Evolutionary conservation across 75 land plant genomes (phyloP).

Genomic region (Picea glauca): DNA sequence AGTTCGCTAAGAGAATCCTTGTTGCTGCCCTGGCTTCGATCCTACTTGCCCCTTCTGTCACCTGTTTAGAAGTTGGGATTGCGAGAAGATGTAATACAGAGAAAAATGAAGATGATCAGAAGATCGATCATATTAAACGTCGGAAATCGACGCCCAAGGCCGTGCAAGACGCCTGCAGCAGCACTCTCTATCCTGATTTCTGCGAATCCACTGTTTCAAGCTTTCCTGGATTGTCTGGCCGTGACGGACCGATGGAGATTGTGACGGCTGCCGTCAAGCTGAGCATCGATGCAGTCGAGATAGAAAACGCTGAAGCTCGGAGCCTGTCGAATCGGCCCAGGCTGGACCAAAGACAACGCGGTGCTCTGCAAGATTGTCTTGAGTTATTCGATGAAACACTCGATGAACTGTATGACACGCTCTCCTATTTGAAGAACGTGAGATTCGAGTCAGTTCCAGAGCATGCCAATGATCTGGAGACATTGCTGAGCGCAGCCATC

Average conservation of each 20-base stretch:
- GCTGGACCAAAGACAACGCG: slow-evolving; percentile 7
- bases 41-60: not conserved
- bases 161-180: slow-evolving; percentile 2
- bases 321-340: not conserved
- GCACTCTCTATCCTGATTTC: slow-evolving; percentile 1
- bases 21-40: not conserved
- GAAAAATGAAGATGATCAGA: no score
- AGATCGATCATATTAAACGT: no score
- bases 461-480: not conserved
- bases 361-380: slow-evolving; percentile 52
- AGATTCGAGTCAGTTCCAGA: not conserved
- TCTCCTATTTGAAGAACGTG: slow-evolving; percentile 17
- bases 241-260: slow-evolving; percentile 13
- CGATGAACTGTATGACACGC: slow-evolving; percentile 19
- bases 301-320: slow-evolving; percentile 18
- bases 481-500: slow-evolving; percentile 49
- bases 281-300: slow-evolving; percentile 20
- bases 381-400: slow-evolving; percentile 43
- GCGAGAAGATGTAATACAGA: not conserved
- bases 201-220: not conserved
- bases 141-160: not conserved
- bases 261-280: slow-evolving; percentile 26
- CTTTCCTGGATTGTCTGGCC: not conserved
- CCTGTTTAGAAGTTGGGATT: not conserved
- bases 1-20: not conserved